phyloP scores from a whole-genome alignment of 116 monocot genomes.

The Thalassia testudinum region DNA sequence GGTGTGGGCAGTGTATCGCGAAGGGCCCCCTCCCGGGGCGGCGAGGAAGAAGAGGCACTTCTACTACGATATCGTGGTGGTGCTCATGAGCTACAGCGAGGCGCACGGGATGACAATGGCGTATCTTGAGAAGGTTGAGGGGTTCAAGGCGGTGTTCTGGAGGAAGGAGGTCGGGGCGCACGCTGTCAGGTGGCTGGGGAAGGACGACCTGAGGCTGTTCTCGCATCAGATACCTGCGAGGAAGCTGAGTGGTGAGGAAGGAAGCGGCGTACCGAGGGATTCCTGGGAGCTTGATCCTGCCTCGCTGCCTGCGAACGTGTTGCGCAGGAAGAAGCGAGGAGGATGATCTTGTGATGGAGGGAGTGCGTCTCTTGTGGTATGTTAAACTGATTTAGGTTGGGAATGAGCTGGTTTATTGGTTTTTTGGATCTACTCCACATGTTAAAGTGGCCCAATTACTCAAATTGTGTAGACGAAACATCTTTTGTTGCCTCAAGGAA shows the following conservation, averaged over 20 bases:
- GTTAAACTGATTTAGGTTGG: too few species aligned
- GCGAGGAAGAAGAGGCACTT: conserved; percentile 19
- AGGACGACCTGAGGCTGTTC: conserved; percentile 33
- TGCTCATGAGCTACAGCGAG: conserved; percentile 63
- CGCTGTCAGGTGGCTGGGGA: conserved; percentile 59
- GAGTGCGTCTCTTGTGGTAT: too few species aligned
- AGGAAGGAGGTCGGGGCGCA: conserved; percentile 53
- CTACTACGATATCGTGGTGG: conserved; percentile 58
- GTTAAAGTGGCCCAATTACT: too few species aligned
- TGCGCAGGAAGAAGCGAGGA: too few species aligned
- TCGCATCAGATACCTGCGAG: conserved; percentile 87
- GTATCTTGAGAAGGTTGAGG: conserved; percentile 81
- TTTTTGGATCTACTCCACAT: too few species aligned
- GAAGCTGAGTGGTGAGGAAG: conserved; percentile 34
- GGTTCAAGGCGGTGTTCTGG: conserved; percentile 73
- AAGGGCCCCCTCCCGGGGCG: conserved; percentile 6
- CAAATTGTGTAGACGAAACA: too few species aligned
- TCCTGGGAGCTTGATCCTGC: conserved; percentile 99
- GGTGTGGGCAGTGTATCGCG: conserved; percentile 63
- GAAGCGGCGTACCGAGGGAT: conserved; percentile 28
- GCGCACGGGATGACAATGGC: conserved; percentile 58
- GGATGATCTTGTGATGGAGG: too few species aligned
- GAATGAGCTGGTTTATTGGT: too few species aligned
- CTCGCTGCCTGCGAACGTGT: conserved; percentile 50
- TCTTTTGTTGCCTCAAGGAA: too few species aligned